These are phyloP conservation scores for Neurospora tetraspora DNA, from an alignment of 495 filamentous ascomycete species.

Conservation along the genomic window DNA sequence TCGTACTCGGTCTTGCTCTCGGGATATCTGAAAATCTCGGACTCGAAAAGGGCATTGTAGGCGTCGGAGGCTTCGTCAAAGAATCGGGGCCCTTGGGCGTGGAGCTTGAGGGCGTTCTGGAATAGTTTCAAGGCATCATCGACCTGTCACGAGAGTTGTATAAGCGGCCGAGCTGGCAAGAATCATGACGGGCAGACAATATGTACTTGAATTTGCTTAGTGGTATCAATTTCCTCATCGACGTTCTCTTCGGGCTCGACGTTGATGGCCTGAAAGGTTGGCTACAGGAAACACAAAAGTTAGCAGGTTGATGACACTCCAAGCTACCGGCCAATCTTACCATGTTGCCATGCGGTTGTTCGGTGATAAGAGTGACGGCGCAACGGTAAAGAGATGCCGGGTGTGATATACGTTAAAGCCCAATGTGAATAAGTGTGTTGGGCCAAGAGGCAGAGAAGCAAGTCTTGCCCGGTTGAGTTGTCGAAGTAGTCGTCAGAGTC, in stretches of 20 bases:
- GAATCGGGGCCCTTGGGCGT: conserved; percentile 71
- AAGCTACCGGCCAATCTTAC: neutral
- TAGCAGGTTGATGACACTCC: neutral
- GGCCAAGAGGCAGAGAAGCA: neutral
- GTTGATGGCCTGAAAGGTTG: conserved; percentile 74
- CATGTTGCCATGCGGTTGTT: neutral
- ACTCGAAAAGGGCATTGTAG: conserved; percentile 75
- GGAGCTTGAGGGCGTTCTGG: conserved; percentile 81
- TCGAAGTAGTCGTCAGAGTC: neutral
- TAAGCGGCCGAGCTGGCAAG: neutral
- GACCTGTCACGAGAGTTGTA: conserved; percentile 40
- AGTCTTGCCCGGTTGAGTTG: neutral
- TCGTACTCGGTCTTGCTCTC: conserved; percentile 73
- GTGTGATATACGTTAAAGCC: neutral
- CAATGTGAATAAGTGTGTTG: neutral
- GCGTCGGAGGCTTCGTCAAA: conserved; percentile 71
- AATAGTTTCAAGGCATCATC: conserved; percentile 96
- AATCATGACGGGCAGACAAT: neutral
- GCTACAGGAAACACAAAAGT: conserved; percentile 20
- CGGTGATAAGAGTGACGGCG: neutral
- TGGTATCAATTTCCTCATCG: conserved; percentile 89
- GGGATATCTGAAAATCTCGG: conserved; percentile 86
- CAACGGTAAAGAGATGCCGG: neutral
- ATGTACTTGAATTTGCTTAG: conserved; percentile 70
- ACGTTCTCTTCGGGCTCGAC: conserved; percentile 83